phyloP scores from a whole-genome alignment of 2,329 filamentous ascomycete species.

The Fusarium xyrophilum region DNA sequence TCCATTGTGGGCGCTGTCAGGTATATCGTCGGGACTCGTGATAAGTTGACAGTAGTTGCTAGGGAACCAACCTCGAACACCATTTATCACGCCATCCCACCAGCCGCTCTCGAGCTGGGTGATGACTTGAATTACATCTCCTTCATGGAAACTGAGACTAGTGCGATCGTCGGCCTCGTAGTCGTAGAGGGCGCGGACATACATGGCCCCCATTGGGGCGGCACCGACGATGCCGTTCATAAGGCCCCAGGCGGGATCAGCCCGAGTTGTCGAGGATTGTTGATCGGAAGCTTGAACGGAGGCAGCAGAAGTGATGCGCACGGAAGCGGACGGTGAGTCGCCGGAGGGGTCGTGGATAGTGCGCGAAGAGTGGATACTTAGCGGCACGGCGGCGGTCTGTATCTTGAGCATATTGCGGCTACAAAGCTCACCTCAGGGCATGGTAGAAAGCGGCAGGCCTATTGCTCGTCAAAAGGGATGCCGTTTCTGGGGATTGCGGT shows the following conservation, averaged over 20 bases:
- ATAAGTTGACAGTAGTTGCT: conserved; percentile 98
- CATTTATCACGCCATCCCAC: conserved; percentile 99
- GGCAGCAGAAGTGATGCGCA: conserved; percentile 40
- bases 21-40: conserved; percentile 74
- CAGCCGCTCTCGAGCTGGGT: conserved; percentile 97
- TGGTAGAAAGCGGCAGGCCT: conserved; percentile 44
- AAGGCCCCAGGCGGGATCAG: conserved; percentile 40
- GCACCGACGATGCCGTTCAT: conserved; percentile 70
- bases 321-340: conserved; percentile 41
- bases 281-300: conserved; percentile 38
- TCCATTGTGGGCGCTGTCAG: conserved; percentile 64
- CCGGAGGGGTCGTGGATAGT: conserved; percentile 42
- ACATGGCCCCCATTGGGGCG: conserved; percentile 74
- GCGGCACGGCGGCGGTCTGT: conserved; percentile 44
- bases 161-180: conserved; percentile 98
- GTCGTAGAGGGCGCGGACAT: conserved; percentile 94
- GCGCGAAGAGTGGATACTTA: conserved; percentile 45
- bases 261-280: conserved; percentile 36
- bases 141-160: conserved; percentile 94
- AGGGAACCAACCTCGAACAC: conserved; percentile 96
- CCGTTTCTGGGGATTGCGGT: conserved; percentile 21
- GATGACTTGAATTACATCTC: conserved; percentile 97
- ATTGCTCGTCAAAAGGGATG: conserved; percentile 40
- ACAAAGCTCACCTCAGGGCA: conserved; percentile 46
- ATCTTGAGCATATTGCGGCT: conserved; percentile 45